Base-by-base conservation (phyloP, 2,329 filamentous ascomycete species). In the Monilinia vaccinii-corymbosi region DNA sequence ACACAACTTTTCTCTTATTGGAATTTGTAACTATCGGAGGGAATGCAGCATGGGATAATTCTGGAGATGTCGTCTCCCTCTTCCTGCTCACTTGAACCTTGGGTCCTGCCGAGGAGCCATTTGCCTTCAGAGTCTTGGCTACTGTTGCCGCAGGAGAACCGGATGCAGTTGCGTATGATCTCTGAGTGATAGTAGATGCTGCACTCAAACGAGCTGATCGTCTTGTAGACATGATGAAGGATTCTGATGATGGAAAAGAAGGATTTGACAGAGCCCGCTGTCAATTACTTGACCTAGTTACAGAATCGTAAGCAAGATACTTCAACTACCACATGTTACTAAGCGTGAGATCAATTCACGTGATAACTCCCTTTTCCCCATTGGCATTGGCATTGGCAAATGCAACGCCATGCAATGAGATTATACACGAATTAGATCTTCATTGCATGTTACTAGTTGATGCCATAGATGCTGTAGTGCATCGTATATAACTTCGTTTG, bases 201-300 rank as follows among this genome's bases (percentile, higher is more conserved):
- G 62, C 62, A 58, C 66, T 69, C 21, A 71, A 53, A 32, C 70
- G 68, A 53, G 65, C 61, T 46, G 70, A 70, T 51, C 66, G 60
- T 62, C 69, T 68, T 23, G 66, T 61, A 60, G 66, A 66, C 70
- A 72, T 71, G 16, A 34, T 61, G 59, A 44, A 61, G 16, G 32
- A 25, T 47, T 38, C 62, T 61, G 28, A 32, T 56, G 25, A 53
- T 47, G 50, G 62, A 14, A 21, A 16, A 23, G 50, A 46, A 31
- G 38, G 56, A 34, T 18, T 7, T 38, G 47, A 40, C 8, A 28
- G 51, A n/a, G 53, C 40, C 49, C 57, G 56, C 56, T 64, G 66
- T 18, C n/a, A n/a, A n/a, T n/a, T n/a, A n/a, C n/a, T n/a, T n/a
- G 60, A 64, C 63, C 62, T 68, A 64, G 55, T 46, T 23, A 25